Evolutionary conservation across 495 filamentous ascomycete genomes (phyloP).

Genomic region (Durotheca rogersii): DNA sequence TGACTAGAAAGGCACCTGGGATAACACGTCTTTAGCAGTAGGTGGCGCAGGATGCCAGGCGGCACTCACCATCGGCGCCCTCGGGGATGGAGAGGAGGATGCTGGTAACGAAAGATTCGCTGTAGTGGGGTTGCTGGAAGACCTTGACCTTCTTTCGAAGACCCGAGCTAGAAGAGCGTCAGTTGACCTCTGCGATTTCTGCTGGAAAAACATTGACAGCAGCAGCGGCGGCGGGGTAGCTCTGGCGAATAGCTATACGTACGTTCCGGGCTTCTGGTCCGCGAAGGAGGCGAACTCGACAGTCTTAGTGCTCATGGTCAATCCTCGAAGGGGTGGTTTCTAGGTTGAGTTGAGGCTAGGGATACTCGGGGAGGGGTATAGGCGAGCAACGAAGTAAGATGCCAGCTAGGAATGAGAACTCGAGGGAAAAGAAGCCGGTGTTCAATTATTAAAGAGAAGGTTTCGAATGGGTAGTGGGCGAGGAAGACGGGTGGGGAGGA

Average conservation of each 20-base stretch:
- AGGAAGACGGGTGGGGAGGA: constrained; percentile 8
- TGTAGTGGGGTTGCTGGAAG: constrained; percentile 94
- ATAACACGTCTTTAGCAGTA: constrained; percentile 1
- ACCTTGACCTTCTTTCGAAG: constrained; percentile 98
- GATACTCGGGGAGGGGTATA: background rate
- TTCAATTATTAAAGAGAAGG: no score
- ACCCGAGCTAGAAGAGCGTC: constrained; percentile 68
- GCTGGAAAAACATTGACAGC: no score
- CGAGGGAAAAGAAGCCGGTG: background rate
- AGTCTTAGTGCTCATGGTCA: constrained; percentile 68
- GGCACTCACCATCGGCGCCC: constrained; percentile 63
- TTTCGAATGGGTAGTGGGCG: no score
- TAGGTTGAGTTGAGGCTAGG: background rate
- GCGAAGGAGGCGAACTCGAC: constrained; percentile 77
- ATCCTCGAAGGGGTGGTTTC: no score
- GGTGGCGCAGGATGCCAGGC: background rate
- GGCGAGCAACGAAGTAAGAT: background rate
- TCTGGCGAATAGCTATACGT: constrained; percentile 51
- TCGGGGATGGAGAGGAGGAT: constrained; percentile 96
- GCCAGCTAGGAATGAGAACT: constrained; percentile 4
- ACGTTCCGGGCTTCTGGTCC: constrained; percentile 99
- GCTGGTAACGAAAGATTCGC: constrained; percentile 90
- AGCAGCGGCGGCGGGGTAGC: constrained; percentile 35
- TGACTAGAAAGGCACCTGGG: constrained; percentile 80
- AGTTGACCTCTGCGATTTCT: constrained; percentile 16